phyloP scores from a whole-genome alignment of 371 early-diverging fungal genomes.

The Rhizopus arrhizus region DNA sequence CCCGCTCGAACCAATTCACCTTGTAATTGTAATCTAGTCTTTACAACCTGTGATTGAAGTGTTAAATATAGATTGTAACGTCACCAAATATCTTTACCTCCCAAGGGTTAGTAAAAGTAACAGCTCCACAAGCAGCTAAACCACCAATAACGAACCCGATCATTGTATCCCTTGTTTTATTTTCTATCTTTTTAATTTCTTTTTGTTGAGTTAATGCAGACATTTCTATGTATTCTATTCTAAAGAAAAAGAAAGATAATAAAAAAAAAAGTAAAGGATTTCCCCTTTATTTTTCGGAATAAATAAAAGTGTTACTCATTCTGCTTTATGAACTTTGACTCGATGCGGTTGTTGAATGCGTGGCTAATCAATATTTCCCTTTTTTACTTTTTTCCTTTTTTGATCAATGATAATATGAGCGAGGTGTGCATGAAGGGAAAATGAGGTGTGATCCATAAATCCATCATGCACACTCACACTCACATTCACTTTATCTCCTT shows the following conservation, averaged over 20 bases:
- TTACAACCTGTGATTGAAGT: conserved; percentile 73
- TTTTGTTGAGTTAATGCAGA: conserved; percentile 10
- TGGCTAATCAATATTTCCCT: background rate
- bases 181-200: conserved; percentile 2
- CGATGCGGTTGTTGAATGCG: background rate
- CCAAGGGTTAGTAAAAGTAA: conserved; percentile 92
- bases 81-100: conserved; percentile 62
- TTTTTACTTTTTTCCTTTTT: conserved; percentile 5
- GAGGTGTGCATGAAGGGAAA: background rate
- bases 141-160: conserved; percentile 75
- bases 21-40: conserved; percentile 94
- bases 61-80: background rate
- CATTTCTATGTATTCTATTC: conserved; percentile 1
- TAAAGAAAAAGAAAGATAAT: conserved; percentile 4
- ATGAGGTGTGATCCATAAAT: too few relatives aligned
- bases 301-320: background rate
- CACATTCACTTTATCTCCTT: background rate
- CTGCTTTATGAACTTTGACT: background rate
- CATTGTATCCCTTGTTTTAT: conserved; percentile 38
- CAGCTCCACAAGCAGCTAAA: conserved; percentile 86
- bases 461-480: too few relatives aligned
- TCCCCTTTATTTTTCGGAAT: background rate
- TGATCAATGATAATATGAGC: background rate
- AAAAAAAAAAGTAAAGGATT: background rate
- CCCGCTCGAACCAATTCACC: conserved; percentile 78